A percentile compares a stretch with the other conserved stretches of the same genome.
phyloP scores from a whole-genome alignment of 2,329 filamentous ascomycete species.

The Cadophora sp. region DNA sequence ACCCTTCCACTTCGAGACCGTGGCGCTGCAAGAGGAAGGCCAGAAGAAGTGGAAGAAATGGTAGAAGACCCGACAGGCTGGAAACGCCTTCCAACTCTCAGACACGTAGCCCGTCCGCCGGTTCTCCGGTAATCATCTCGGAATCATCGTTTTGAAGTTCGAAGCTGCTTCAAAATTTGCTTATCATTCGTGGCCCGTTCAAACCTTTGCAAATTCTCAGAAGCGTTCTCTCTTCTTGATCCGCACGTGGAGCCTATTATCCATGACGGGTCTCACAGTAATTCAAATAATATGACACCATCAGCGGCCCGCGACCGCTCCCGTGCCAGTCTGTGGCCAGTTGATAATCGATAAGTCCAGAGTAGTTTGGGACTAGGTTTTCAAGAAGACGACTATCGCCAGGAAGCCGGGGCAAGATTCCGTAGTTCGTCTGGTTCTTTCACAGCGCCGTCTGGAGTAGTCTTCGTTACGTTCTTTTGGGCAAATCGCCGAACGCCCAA shows the following conservation, averaged over 20 bases:
- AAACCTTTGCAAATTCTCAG: not conserved
- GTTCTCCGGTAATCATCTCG: conserved; percentile 15
- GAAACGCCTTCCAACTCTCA: conserved; percentile 14
- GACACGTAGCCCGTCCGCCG: conserved; percentile 15
- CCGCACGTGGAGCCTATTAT: conserved; percentile 18
- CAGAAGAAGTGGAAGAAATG: conserved; percentile 13
- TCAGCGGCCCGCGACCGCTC: conserved; percentile 29
- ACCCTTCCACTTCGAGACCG: conserved; percentile 17
- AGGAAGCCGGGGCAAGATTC: conserved; percentile 1
- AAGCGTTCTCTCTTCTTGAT: conserved; percentile 4
- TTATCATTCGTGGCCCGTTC: conserved; percentile 4
- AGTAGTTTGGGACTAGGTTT: not conserved
- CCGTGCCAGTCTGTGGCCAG: conserved; percentile 16
- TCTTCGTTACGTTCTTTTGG: conserved; percentile 6
- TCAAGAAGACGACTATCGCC: not conserved
- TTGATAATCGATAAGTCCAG: conserved; percentile 13
- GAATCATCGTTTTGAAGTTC: not conserved
- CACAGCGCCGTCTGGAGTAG: not conserved
- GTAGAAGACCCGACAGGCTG: conserved; percentile 24
- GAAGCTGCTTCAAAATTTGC: conserved; percentile 7
- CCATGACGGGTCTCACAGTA: conserved; percentile 15
- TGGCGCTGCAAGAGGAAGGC: conserved; percentile 13
- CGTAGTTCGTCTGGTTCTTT: conserved; percentile 19
- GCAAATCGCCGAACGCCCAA: conserved; percentile 23
- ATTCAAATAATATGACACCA: conserved; percentile 30